Evolutionary conservation across 805 yeast genomes (phyloP).

Genomic region (Jamesozyma jinghongensis): DNA sequence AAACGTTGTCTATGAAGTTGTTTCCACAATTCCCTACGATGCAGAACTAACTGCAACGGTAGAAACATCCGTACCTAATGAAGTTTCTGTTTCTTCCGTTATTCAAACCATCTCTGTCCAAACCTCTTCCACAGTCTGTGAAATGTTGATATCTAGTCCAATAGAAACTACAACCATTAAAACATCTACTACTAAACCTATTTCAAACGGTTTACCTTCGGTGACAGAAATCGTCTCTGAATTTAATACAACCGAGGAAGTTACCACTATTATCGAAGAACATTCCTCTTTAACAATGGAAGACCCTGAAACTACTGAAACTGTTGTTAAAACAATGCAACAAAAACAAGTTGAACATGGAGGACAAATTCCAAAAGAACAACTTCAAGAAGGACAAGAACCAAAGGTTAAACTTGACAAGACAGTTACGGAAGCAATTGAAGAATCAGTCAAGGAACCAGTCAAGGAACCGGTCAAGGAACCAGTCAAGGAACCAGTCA

Average conservation of each 20-base stretch:
- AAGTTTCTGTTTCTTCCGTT: background rate
- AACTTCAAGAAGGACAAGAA: no score
- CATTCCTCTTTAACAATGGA: no score
- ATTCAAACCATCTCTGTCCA: background rate
- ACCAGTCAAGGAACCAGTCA: no score
- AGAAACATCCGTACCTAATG: background rate
- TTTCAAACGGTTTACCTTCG: background rate
- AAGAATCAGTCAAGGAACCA: no score
- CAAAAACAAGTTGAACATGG: no score
- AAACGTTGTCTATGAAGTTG: slow-evolving; percentile 7
- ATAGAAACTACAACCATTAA: background rate
- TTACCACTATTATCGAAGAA: background rate
- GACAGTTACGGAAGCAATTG: no score
- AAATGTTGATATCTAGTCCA: background rate
- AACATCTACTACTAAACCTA: background rate
- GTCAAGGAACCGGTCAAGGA: no score
- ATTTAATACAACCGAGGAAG: background rate
- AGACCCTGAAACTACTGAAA: no score
- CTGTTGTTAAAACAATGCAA: no score
- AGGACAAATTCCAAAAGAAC: no score
- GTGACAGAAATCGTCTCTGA: background rate
- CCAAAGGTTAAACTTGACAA: no score
- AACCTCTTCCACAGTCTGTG: background rate
- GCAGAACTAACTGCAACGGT: background rate
- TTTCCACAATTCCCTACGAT: background rate